These are phyloP conservation scores for Cornus suecica DNA, from an alignment of 148 eudicot species.

Conservation along the genomic window DNA sequence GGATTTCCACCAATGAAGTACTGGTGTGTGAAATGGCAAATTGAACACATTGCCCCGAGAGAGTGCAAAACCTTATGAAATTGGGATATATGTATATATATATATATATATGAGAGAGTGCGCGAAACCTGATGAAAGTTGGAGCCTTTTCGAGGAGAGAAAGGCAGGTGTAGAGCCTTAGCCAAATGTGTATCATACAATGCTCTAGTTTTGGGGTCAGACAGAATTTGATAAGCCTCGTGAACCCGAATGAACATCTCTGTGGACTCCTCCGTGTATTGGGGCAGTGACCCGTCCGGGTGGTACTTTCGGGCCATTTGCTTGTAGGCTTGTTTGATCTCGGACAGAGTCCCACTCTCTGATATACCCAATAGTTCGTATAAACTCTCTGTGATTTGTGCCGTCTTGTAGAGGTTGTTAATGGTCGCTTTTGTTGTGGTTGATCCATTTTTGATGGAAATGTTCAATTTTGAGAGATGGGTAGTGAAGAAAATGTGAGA, in stretches of 20 bases:
- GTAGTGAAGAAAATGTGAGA: not conserved
- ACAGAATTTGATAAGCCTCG: conserved; percentile 17
- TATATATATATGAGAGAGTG: too few relatives aligned
- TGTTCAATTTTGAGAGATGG: not conserved
- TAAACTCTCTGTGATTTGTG: conserved; percentile 3
- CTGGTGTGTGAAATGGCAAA: too few relatives aligned
- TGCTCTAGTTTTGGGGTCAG: conserved; percentile 18
- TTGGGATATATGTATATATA: too few relatives aligned
- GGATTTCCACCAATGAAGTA: too few relatives aligned
- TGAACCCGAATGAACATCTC: conserved; percentile 14
- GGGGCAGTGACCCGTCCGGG: conserved; percentile 19
- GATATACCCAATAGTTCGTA: conserved; percentile 15
- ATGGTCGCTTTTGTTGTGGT: not conserved
- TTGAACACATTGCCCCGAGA: too few relatives aligned
- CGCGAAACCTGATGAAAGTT: too few relatives aligned
- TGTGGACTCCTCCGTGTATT: conserved; percentile 9
- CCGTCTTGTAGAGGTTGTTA: not conserved
- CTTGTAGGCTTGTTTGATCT: conserved; percentile 20
- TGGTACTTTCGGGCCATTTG: conserved; percentile 19
- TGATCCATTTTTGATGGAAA: not conserved
- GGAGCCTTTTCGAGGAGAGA: too few relatives aligned
- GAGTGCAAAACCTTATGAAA: conserved; percentile 6
- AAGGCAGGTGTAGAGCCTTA: too few relatives aligned
- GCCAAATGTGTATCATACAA: conserved; percentile 16
- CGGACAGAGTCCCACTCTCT: conserved; percentile 4